phyloP scores from a whole-genome alignment of 768 basidiomycete genomes.

The Suillus alpinus region DNA sequence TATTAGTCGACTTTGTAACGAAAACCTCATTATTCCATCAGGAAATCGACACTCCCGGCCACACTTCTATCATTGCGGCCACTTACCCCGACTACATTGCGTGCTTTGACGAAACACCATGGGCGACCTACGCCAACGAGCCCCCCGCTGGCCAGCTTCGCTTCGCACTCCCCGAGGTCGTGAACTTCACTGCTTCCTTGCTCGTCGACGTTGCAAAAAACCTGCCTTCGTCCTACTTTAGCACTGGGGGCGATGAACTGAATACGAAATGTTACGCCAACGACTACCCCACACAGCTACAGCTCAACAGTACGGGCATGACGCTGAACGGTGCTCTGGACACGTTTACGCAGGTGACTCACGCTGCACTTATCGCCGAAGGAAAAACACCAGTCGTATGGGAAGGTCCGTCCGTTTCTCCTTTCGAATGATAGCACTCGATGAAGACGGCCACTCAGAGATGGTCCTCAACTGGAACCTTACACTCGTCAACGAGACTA shows the following conservation, averaged over 20 bases:
- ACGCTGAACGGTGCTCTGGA: slow-evolving; percentile 66
- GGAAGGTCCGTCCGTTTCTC: slow-evolving; percentile 49
- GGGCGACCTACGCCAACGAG: slow-evolving; percentile 62
- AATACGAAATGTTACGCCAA: slow-evolving; percentile 64
- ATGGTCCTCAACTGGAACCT: slow-evolving; percentile 43
- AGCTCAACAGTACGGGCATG: slow-evolving; percentile 46
- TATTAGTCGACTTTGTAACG: too few relatives aligned
- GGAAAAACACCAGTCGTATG: slow-evolving; percentile 82
- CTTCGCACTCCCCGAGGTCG: slow-evolving; percentile 57
- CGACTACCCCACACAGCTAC: slow-evolving; percentile 57
- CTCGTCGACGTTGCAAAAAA: slow-evolving; percentile 50
- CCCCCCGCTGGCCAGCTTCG: slow-evolving; percentile 85
- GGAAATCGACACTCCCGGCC: slow-evolving; percentile 86
- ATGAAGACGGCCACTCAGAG: slow-evolving; percentile 29
- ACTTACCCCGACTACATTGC: slow-evolving; percentile 76
- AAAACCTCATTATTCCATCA: slow-evolving; percentile 18
- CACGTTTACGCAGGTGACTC: slow-evolving; percentile 58
- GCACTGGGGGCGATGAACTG: slow-evolving; percentile 82
- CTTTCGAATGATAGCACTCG: neutral
- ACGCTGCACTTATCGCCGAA: slow-evolving; percentile 46
- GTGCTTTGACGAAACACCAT: slow-evolving; percentile 55
- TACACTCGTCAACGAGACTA: slow-evolving; percentile 38
- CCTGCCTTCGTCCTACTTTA: slow-evolving; percentile 61
- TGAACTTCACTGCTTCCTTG: slow-evolving; percentile 56
- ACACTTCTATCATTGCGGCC: slow-evolving; percentile 61